Evolutionary conservation across 2,329 filamentous ascomycete species (phyloP).

Genomic region (Aschersonia sp.): DNA sequence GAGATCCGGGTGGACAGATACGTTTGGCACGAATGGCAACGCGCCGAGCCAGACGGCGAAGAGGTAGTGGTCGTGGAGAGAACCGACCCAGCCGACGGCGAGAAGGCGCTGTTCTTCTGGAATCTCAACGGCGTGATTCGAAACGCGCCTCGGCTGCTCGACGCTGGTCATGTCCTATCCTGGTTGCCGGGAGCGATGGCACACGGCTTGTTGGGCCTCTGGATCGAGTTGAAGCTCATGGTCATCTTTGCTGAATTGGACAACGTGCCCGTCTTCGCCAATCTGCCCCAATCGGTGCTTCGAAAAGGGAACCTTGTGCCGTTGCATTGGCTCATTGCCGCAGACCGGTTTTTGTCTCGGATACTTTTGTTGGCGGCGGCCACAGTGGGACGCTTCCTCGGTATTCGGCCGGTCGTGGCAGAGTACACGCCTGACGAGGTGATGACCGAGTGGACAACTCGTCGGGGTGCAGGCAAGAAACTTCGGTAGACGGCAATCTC

Average conservation of each 20-base stretch:
- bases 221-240: conserved; percentile 15
- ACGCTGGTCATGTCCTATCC: background rate
- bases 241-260: conserved; percentile 14
- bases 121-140: conserved; percentile 30
- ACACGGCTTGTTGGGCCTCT: conserved; percentile 9
- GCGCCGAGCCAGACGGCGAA: conserved; percentile 17
- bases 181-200: conserved; percentile 5
- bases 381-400: conserved; percentile 4
- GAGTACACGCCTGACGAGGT: conserved; percentile 4
- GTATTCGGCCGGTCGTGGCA: conserved; percentile 3
- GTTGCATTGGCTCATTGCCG: background rate
- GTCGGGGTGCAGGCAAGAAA: no score
- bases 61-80: conserved; percentile 29
- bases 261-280: conserved; percentile 15
- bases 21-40: conserved; percentile 30
- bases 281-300: conserved; percentile 1
- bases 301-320: conserved; percentile 1
- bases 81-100: conserved; percentile 28
- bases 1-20: conserved; percentile 20
- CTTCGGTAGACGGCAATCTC: no score
- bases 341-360: conserved; percentile 5
- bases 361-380: conserved; percentile 4
- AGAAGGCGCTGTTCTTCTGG: conserved; percentile 33
- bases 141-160: conserved; percentile 6
- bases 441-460: conserved; percentile 1